phyloP scores from a whole-genome alignment of 345 rosid genomes.

The Rhizophora apiculata region DNA sequence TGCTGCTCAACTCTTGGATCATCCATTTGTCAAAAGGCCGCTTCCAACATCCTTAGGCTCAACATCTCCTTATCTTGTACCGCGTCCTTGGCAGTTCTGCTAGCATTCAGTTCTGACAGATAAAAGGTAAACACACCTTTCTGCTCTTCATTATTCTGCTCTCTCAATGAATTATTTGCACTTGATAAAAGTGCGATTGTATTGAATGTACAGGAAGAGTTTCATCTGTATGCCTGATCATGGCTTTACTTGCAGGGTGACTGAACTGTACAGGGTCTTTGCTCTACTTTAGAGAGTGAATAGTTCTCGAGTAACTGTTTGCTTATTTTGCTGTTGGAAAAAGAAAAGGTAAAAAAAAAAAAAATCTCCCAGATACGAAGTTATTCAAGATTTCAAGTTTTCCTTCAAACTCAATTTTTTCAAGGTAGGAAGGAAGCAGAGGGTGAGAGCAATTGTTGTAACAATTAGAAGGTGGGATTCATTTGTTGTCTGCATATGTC shows the following conservation, averaged over 20 bases:
- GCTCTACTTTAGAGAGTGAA: neutral
- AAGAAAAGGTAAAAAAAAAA: neutral
- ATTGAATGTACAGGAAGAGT: too few species aligned
- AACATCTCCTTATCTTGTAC: conserved; percentile 45
- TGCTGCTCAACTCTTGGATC: conserved; percentile 66
- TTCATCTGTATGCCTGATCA: neutral
- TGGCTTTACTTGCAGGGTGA: neutral
- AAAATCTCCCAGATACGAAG: neutral
- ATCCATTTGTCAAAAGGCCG: conserved; percentile 66
- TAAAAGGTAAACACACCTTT: conserved; percentile 14
- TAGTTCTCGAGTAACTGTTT: neutral
- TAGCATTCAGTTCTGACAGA: neutral
- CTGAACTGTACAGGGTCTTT: neutral
- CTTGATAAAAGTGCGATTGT: neutral
- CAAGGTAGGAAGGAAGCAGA: neutral
- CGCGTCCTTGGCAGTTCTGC: conserved; percentile 22
- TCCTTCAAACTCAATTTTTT: neutral
- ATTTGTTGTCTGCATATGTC: conserved; percentile 19
- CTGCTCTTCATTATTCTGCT: neutral
- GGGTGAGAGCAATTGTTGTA: conserved; percentile 16
- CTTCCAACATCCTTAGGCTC: conserved; percentile 43
- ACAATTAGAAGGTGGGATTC: neutral
- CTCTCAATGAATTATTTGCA: neutral
- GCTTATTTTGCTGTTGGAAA: neutral
- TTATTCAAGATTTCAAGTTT: neutral